Percentiles rank a stretch among this genome's conserved stretches.
Evolutionary conservation across 768 basidiomycete genomes (phyloP).

Genomic region (Trichaptum fuscoviolaceum): DNA sequence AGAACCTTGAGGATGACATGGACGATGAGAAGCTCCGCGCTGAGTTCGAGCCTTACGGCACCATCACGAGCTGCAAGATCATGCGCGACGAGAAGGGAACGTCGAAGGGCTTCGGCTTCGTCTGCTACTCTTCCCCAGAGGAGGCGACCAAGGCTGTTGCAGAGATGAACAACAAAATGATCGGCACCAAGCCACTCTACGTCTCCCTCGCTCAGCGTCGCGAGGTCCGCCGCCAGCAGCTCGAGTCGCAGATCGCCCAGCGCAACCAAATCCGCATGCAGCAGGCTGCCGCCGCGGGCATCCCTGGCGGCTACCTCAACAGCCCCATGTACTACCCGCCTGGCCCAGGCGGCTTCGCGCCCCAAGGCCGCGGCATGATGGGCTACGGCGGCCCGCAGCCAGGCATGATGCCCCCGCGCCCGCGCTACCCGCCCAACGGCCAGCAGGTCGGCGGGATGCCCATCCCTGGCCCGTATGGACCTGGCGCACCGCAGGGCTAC

Average conservation of each 20-base stretch:
- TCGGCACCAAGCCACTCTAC: conserved; percentile 96
- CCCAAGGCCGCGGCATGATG: conserved; percentile 74
- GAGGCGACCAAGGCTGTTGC: conserved; percentile 99
- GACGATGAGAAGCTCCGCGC: conserved; percentile 95
- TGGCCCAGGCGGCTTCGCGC: conserved; percentile 71
- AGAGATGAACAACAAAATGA: conserved; percentile 99
- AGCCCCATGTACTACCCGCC: conserved; percentile 85
- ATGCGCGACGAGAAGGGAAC: conserved; percentile 95
- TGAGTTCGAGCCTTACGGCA: conserved; percentile 96
- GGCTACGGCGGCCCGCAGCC: conserved; percentile 67
- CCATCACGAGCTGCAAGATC: conserved; percentile 98
- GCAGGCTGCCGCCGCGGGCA: conserved; percentile 85
- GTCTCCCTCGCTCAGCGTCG: conserved; percentile 98
- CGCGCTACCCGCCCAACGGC: conserved; percentile 70
- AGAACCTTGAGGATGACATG: conserved; percentile 97
- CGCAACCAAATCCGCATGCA: conserved; percentile 96
- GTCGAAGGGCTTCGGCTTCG: conserved; percentile 98
- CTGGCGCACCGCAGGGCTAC: conserved; percentile 66
- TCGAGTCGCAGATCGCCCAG: conserved; percentile 98
- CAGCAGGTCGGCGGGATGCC: conserved; percentile 74
- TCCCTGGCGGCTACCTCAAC: conserved; percentile 80
- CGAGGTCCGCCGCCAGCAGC: conserved; percentile 95
- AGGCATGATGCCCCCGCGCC: conserved; percentile 83
- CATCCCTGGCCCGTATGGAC: conserved; percentile 62
- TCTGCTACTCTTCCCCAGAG: conserved; percentile 97